Evolutionary conservation across 2,329 filamentous ascomycete genomes (phyloP).

Genomic region (Trichoderma sp.): DNA sequence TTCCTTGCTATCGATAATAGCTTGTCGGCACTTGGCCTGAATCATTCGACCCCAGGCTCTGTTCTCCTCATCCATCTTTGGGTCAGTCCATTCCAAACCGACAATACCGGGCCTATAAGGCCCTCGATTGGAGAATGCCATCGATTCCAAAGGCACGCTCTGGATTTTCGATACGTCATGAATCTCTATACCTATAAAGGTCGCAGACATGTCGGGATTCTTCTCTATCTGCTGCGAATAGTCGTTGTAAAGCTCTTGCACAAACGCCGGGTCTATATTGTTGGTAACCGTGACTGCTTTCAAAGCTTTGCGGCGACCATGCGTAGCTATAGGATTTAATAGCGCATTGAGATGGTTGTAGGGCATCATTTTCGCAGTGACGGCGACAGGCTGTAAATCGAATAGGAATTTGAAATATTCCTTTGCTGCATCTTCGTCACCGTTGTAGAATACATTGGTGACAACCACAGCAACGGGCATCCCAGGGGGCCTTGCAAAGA

Average conservation of each 20-base stretch:
- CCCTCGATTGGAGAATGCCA: constrained; percentile 30
- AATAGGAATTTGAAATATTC: constrained; percentile 43
- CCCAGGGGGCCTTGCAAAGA: constrained; percentile 35
- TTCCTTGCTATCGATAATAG: background rate
- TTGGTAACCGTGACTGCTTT: constrained; percentile 49
- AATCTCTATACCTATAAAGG: constrained; percentile 46
- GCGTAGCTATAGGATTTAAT: constrained; percentile 37
- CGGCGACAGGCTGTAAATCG: constrained; percentile 41
- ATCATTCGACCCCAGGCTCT: constrained; percentile 8
- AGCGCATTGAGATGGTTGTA: constrained; percentile 47
- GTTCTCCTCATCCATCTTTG: constrained; percentile 3
- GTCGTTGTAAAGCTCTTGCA: constrained; percentile 30
- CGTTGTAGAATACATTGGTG: constrained; percentile 32
- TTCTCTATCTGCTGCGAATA: constrained; percentile 36
- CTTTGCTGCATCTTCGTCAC: constrained; percentile 42
- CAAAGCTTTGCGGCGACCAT: constrained; percentile 42
- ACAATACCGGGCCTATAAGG: constrained; percentile 1
- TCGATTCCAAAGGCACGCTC: constrained; percentile 42
- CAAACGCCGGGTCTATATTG: constrained; percentile 39
- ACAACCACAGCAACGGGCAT: constrained; percentile 17
- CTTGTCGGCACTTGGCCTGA: constrained; percentile 17
- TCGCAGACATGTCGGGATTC: constrained; percentile 33
- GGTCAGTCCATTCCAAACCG: constrained; percentile 9
- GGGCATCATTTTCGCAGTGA: constrained; percentile 44
- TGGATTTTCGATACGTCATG: constrained; percentile 40